Percentiles rank a stretch among this genome's conserved stretches.
Evolutionary conservation across 2,329 filamentous ascomycete species (phyloP).

Genomic region (Cordyceps cicadae): DNA sequence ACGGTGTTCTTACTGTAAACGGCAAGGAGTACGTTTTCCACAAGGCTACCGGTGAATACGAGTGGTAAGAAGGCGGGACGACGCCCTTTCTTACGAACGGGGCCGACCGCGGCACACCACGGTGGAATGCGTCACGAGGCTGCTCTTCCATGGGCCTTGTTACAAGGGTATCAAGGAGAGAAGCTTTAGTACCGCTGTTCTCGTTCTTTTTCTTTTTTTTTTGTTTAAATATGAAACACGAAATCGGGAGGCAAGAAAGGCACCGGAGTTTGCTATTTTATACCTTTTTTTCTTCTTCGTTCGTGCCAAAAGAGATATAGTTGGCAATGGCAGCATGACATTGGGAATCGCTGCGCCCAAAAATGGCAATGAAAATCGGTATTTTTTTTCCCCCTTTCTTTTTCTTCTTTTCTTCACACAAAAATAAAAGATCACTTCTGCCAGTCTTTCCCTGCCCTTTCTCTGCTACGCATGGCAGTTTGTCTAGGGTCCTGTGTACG

Average conservation of each 20-base stretch:
- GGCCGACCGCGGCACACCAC: neutral
- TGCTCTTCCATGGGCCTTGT: neutral
- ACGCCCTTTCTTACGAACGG: neutral
- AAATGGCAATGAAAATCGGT: no score
- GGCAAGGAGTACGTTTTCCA: slow-evolving; percentile 97
- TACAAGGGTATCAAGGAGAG: no score
- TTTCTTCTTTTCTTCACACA: no score
- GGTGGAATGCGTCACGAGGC: neutral
- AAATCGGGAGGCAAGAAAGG: neutral
- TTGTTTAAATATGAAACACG: slow-evolving; percentile 1
- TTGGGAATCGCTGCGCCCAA: no score
- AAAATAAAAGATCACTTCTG: no score
- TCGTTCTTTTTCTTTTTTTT: neutral
- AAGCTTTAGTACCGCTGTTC: neutral
- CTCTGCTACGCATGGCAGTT: no score
- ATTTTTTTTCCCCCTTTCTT: no score
- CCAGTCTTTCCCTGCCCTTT: no score
- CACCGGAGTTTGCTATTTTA: neutral
- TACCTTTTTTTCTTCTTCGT: neutral
- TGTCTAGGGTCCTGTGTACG: no score
- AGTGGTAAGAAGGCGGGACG: slow-evolving; percentile 65
- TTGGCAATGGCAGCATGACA: no score
- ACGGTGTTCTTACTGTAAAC: slow-evolving; percentile 87
- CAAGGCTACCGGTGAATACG: slow-evolving; percentile 94
- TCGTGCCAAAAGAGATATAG: no score